phyloP scores from a whole-genome alignment of 1,139 yeast genomes.

The Spencermartinsiella ligniputridi region DNA sequence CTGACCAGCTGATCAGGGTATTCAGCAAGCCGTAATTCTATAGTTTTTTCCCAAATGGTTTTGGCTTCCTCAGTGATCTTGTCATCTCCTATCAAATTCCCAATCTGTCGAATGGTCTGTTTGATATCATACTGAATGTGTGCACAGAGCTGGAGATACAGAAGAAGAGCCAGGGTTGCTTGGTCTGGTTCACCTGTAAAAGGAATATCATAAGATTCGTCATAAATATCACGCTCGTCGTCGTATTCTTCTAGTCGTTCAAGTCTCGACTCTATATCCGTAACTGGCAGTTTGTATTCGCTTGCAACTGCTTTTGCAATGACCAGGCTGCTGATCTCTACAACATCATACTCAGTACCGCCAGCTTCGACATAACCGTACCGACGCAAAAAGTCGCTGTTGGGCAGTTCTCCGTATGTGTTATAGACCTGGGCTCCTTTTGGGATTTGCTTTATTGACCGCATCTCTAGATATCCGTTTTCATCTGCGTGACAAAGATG shows the following conservation, averaged over 20 bases:
- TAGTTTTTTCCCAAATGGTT: conserved; percentile 16
- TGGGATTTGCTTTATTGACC: conserved; percentile 56
- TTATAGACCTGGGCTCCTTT: conserved; percentile 76
- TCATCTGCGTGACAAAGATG: conserved; percentile 42
- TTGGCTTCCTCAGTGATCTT: conserved; percentile 18
- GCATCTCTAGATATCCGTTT: conserved; percentile 57
- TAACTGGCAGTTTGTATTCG: background rate
- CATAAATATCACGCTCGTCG: conserved; percentile 27
- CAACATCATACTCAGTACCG: conserved; percentile 78
- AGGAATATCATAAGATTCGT: conserved; percentile 32
- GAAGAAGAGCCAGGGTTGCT: conserved; percentile 15
- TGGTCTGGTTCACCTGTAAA: conserved; percentile 24
- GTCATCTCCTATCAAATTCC: conserved; percentile 14
- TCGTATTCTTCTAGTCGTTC: conserved; percentile 13
- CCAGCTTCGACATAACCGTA: conserved; percentile 84
- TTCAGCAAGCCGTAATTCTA: conserved; percentile 18
- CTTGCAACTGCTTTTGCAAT: conserved; percentile 19
- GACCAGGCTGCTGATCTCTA: conserved; percentile 47
- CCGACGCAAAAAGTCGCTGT: conserved; percentile 78
- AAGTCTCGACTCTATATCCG: background rate
- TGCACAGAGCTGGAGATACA: conserved; percentile 13
- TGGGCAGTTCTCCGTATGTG: conserved; percentile 88
- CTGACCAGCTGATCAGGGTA: conserved; percentile 16
- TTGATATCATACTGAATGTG: conserved; percentile 8
- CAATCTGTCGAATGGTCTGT: background rate